Conservation (phyloP, 2,329 filamentous ascomycete species). For the Aquanectria penicillioides region DNA sequence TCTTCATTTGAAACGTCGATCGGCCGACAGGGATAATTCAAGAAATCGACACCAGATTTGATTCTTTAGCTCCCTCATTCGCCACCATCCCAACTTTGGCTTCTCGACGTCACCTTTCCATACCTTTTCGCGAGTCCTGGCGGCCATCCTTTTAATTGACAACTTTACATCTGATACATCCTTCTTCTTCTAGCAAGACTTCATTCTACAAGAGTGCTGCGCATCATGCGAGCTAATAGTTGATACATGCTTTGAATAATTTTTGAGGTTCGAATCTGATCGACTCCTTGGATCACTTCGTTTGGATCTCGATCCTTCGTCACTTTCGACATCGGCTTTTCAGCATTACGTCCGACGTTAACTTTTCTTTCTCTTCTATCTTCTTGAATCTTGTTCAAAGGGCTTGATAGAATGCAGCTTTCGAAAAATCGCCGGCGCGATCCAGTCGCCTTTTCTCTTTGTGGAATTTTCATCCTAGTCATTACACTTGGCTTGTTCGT, state of each 20-base stretch:
- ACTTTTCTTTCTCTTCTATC: background rate
- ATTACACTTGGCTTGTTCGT: conserved; percentile 36
- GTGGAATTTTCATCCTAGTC: conserved; percentile 31
- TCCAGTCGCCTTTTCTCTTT: conserved; percentile 32
- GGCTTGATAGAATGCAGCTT: conserved; percentile 31
- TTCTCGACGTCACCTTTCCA: conserved; percentile 8
- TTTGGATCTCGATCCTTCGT: background rate
- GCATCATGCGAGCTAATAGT: background rate
- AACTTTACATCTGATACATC: background rate
- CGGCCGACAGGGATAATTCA: conserved; percentile 19
- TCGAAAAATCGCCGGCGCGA: conserved; percentile 21
- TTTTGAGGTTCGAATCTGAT: conserved; percentile 13
- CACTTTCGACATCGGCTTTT: background rate
- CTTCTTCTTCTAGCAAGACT: background rate
- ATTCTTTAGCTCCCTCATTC: conserved; percentile 1
- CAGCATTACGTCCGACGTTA: background rate
- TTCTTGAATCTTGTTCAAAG: background rate
- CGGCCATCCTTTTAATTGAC: background rate
- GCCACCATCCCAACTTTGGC: background rate
- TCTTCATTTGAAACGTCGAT: conserved; percentile 6
- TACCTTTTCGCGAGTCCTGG: background rate
- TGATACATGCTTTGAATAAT: conserved; percentile 7
- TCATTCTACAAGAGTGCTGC: background rate
- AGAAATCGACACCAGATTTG: conserved; percentile 8
- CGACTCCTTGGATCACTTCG: background rate